A percentile compares a stretch with the other conserved stretches of the same genome.
Evolutionary conservation across 2,329 filamentous ascomycete species (phyloP).

Genomic region (Phyllosticta capitalensis): DNA sequence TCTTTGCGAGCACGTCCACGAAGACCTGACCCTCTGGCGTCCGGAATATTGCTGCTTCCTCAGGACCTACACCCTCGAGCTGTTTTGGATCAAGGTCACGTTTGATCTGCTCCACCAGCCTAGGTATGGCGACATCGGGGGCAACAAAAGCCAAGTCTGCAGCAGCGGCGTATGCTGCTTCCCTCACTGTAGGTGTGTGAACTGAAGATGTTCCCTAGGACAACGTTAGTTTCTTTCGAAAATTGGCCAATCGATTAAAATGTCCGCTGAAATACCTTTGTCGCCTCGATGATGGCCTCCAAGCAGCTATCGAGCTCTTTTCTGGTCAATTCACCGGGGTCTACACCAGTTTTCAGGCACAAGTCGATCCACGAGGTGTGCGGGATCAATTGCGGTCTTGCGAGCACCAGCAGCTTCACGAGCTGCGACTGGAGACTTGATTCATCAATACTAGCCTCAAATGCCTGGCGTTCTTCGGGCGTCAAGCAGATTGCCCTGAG

Average conservation of each 20-base stretch:
- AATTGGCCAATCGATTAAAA: not conserved
- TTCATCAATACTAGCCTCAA: conserved; percentile 36
- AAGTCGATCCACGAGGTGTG: conserved; percentile 80
- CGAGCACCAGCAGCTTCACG: conserved; percentile 66
- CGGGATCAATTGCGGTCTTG: conserved; percentile 67
- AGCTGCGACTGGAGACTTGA: conserved; percentile 58
- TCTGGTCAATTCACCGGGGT: conserved; percentile 69
- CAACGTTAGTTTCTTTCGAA: conserved; percentile 12
- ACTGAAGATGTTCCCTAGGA: conserved; percentile 14
- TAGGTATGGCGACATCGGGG: conserved; percentile 68
- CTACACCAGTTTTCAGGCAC: conserved; percentile 67
- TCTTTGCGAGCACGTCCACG: conserved; percentile 82
- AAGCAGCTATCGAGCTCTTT: conserved; percentile 57
- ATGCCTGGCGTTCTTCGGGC: conserved; percentile 39
- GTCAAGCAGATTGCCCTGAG: conserved; percentile 55
- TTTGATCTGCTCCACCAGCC: conserved; percentile 63
- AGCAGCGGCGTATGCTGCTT: conserved; percentile 72
- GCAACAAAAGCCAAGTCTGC: conserved; percentile 91
- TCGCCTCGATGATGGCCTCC: conserved; percentile 50
- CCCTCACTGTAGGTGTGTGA: conserved; percentile 38
- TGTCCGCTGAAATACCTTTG: conserved; percentile 41
- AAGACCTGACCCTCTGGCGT: conserved; percentile 83
- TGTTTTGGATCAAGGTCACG: conserved; percentile 63
- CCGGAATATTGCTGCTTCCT: conserved; percentile 86
- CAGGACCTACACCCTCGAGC: conserved; percentile 64